Evolutionary conservation across 371 early-diverging fungal genomes (phyloP).

Genomic region (Gilbertella persicaria): DNA sequence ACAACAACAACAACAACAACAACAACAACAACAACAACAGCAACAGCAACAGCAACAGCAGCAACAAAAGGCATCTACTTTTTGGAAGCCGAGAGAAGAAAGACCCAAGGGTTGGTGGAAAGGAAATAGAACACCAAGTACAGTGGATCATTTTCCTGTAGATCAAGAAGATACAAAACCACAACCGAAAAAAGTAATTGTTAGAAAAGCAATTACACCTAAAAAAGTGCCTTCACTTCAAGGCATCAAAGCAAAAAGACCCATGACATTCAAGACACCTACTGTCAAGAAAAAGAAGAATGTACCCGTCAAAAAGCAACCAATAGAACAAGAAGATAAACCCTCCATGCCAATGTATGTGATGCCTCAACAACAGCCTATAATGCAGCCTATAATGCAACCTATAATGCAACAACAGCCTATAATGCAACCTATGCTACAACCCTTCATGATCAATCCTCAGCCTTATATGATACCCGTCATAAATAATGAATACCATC

Average conservation of each 20-base stretch:
- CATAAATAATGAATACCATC: background rate
- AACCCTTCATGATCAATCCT: conserved; percentile 6
- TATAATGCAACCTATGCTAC: conserved; percentile 7
- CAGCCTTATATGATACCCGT: conserved; percentile 4
- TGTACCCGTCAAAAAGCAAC: conserved; percentile 1
- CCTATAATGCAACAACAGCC: too few species aligned
- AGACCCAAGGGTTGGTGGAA: conserved; percentile 22
- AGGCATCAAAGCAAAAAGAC: conserved; percentile 11
- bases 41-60: background rate
- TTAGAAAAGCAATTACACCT: conserved; percentile 1
- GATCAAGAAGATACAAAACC: background rate
- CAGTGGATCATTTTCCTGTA: too few species aligned
- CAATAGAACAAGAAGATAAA: background rate
- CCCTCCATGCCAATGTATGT: conserved; percentile 7
- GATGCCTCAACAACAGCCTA: conserved; percentile 17
- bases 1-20: background rate
- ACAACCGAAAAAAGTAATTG: background rate
- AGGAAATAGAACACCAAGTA: conserved; percentile 6
- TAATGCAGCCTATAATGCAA: too few species aligned
- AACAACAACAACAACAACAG: background rate
- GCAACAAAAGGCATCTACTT: conserved; percentile 1
- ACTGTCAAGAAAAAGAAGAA: conserved; percentile 7
- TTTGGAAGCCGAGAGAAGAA: conserved; percentile 25
- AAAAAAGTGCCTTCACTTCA: conserved; percentile 14
- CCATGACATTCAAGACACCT: conserved; percentile 26